These are phyloP conservation scores for Sclerotinia trifoliorum DNA, from an alignment of 2,329 filamentous ascomycete species.

Conservation along the genomic window DNA sequence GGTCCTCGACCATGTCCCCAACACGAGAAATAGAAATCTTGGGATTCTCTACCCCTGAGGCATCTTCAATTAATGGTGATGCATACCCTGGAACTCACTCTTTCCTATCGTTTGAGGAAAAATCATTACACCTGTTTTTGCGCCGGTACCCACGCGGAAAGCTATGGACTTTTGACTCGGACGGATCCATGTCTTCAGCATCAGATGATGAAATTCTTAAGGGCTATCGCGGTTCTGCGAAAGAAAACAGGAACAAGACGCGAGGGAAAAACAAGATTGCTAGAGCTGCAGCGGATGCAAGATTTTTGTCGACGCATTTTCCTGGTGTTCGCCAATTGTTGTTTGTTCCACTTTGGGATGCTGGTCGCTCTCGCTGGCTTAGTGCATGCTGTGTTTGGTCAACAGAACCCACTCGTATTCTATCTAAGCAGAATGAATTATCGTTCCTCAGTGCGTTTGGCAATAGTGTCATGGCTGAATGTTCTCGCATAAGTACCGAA, in stretches of 20 bases:
- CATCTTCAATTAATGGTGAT: conserved; percentile 38
- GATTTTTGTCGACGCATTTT: conserved; percentile 43
- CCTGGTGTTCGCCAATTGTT: conserved; percentile 48
- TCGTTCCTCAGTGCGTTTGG: conserved; percentile 45
- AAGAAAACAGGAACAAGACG: conserved; percentile 22
- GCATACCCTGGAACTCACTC: conserved; percentile 30
- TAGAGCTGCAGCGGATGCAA: conserved; percentile 35
- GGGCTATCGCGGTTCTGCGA: conserved; percentile 13
- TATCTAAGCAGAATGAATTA: conserved; percentile 43
- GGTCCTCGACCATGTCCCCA: neutral
- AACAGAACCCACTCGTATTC: conserved; percentile 39
- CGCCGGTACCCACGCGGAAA: conserved; percentile 49
- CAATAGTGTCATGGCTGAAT: conserved; percentile 54
- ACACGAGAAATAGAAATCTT: conserved; percentile 35
- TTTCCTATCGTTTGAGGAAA: conserved; percentile 37
- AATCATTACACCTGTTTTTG: conserved; percentile 39
- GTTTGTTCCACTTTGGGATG: conserved; percentile 52
- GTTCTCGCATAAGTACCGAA: conserved; percentile 53
- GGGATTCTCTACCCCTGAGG: conserved; percentile 38
- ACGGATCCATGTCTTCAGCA: conserved; percentile 45
- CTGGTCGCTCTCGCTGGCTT: conserved; percentile 48
- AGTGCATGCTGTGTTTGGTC: conserved; percentile 50
- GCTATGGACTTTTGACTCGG: conserved; percentile 48
- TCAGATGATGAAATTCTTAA: conserved; percentile 44
- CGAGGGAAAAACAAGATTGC: conserved; percentile 25